These are phyloP conservation scores for Posidonia australis DNA, from an alignment of 106 monocot genomes.

Conservation along the genomic window DNA sequence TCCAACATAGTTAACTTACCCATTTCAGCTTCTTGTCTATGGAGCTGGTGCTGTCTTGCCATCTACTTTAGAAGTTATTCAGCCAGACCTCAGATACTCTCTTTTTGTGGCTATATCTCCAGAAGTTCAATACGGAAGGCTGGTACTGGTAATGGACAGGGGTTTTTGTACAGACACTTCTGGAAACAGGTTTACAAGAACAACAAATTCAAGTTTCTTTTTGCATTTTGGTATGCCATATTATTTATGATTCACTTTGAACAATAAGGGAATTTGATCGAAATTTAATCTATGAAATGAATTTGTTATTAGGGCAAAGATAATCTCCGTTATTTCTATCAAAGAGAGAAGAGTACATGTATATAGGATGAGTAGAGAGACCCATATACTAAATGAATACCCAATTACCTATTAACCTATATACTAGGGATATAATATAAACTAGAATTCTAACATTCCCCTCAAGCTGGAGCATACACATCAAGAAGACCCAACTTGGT, in stretches of 20 bases:
- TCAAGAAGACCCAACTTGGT: too few relatives aligned
- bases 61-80: slow-evolving; percentile 57
- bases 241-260: not conserved
- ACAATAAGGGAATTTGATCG: too few relatives aligned
- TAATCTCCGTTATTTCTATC: too few relatives aligned
- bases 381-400: too few relatives aligned
- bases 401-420: too few relatives aligned
- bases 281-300: too few relatives aligned
- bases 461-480: too few relatives aligned
- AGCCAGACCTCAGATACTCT: slow-evolving; percentile 51
- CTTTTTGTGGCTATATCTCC: slow-evolving; percentile 45
- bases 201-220: slow-evolving; percentile 66
- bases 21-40: slow-evolving; percentile 81
- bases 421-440: too few relatives aligned
- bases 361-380: too few relatives aligned
- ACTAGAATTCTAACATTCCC: too few relatives aligned
- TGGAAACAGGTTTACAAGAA: slow-evolving; percentile 85
- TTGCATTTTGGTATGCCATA: slow-evolving; percentile 72
- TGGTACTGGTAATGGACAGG: slow-evolving; percentile 79
- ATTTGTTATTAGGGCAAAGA: too few relatives aligned
- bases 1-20: slow-evolving; percentile 1
- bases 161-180: slow-evolving; percentile 69
- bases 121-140: slow-evolving; percentile 46
- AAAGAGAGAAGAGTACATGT: too few relatives aligned
- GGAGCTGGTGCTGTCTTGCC: slow-evolving; percentile 63